Percentiles rank a stretch among this genome's conserved stretches.
Conservation (phyloP, 1,139 yeast species). For the Taiozyma sp. region DNA sequence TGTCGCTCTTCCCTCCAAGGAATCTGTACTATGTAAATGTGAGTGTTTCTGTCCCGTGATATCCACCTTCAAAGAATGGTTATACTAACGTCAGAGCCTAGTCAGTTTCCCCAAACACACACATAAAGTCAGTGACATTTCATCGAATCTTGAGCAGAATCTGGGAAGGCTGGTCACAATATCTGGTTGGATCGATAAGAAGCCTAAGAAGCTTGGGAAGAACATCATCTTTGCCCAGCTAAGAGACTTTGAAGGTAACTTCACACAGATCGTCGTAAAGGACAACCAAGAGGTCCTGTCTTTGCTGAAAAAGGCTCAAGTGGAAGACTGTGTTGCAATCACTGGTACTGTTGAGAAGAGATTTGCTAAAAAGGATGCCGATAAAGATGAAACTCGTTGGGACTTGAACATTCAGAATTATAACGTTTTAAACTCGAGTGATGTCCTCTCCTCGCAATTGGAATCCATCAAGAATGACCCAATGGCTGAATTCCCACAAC, state of each 20-base stretch:
- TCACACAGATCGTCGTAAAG: constrained; percentile 56
- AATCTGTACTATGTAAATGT: neutral
- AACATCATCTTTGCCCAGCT: constrained; percentile 60
- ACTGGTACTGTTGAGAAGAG: constrained; percentile 43
- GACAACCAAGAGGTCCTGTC: constrained; percentile 33
- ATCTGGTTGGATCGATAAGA: constrained; percentile 72
- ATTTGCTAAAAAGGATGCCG: constrained; percentile 18
- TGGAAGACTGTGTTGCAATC: constrained; percentile 76
- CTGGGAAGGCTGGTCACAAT: constrained; percentile 22
- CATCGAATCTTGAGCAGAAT: constrained; percentile 1
- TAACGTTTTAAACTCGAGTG: constrained; percentile 60
- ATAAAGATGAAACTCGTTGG: constrained; percentile 30
- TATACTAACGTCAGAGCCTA: neutral
- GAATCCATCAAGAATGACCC: constrained; percentile 45
- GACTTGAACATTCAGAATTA: constrained; percentile 52
- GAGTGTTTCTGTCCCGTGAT: neutral
- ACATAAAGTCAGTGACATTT: constrained; percentile 25
- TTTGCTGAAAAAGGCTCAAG: constrained; percentile 43
- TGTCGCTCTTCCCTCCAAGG: neutral
- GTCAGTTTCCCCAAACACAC: constrained; percentile 27
- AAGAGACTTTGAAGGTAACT: constrained; percentile 66
- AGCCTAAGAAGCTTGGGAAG: constrained; percentile 61
- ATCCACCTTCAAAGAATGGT: too few species aligned
- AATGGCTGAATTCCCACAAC: constrained; percentile 62
- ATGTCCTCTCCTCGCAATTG: constrained; percentile 64